Evolutionary conservation across 2,329 filamentous ascomycete species (phyloP), one percentile per base, ranked within the genome.

Genomic region (Aspergillus felis): DNA sequence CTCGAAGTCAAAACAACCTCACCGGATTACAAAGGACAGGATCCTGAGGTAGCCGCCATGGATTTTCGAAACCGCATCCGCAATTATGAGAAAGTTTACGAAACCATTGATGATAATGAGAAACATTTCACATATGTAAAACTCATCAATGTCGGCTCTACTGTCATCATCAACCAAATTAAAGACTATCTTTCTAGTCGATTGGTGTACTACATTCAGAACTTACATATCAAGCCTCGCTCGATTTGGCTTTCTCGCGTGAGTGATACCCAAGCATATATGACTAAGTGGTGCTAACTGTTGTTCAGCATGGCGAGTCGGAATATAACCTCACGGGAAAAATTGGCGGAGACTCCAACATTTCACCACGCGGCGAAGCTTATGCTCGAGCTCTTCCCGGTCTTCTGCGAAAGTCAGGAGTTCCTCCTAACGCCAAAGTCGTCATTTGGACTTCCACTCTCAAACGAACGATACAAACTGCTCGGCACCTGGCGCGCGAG

Each of bases 141-240:
- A 78, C 89, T 99, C 71, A 95, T 97, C 82, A 88, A 99, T 70
- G 91, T 97, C 12, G 92, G 94, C 58, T 91, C 91, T 65, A 91
- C 96, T 70, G 92, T 97, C 71, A 94, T 97, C 70, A 97, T 99
- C 83, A 99, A 97, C 78, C 88, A 90, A 71, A 96, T 99, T 69
- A 88, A 92, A 71, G 94, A 99, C 76, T 99, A 99, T 71, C 82
- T 99, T 28, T 94, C 97, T 74, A 96, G 91, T 74, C 88, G 94
- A 57, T 88, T 99, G 48, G 93, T 99, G 49, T 99, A 99, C 77
- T 99, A 97, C 73, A 85, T 97, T 57, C 97, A 97, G 87, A 99
- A 97, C 73, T 82, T 99, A 42, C 94, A 99, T 77, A 99, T 99
- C 74, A 93, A 93, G 63, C 93, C 93, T 20, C 86, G 94, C 56